These are phyloP conservation scores for Aspergillus novoparasiticus DNA, from an alignment of 2,329 filamentous ascomycete genomes.

Conservation along the genomic window DNA sequence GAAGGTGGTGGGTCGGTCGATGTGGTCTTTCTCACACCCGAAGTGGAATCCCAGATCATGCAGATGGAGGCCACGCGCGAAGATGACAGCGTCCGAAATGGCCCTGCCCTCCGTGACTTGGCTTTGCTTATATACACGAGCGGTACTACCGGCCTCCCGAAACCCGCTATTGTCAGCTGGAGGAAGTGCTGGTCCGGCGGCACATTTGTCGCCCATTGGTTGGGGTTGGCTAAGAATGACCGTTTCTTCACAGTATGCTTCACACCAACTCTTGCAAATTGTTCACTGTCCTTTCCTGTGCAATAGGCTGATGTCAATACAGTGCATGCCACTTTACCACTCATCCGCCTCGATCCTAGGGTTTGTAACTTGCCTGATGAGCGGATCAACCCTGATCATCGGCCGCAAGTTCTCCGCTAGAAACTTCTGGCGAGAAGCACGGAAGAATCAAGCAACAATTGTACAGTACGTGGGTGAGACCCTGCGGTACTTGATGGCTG, in stretches of 20 bases:
- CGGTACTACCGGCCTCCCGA: constrained; percentile 82
- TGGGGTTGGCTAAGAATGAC: constrained; percentile 64
- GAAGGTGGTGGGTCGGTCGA: constrained; percentile 53
- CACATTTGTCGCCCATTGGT: constrained; percentile 57
- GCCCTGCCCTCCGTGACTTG: constrained; percentile 58
- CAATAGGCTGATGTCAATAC: background rate
- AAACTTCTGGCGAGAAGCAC: constrained; percentile 75
- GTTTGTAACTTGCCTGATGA: constrained; percentile 61
- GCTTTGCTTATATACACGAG: constrained; percentile 81
- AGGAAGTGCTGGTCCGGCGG: constrained; percentile 61
- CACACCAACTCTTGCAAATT: constrained; percentile 20
- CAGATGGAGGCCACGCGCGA: constrained; percentile 57
- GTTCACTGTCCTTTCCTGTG: background rate
- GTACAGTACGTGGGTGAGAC: constrained; percentile 91
- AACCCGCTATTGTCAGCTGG: constrained; percentile 77
- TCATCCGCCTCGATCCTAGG: constrained; percentile 74
- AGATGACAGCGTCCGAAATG: constrained; percentile 59
- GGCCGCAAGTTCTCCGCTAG: constrained; percentile 77
- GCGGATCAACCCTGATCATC: constrained; percentile 68
- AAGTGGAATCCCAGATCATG: constrained; percentile 58
- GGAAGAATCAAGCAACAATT: constrained; percentile 69
- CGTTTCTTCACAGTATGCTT: constrained; percentile 69
- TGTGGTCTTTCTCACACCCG: constrained; percentile 64
- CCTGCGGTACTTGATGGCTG: constrained; percentile 76
- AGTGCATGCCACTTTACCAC: constrained; percentile 90